Percentiles rank a stretch among this genome's conserved stretches.
Evolutionary conservation across 2,329 filamentous ascomycete species (phyloP).

Genomic region (Cryphonectria japonica): DNA sequence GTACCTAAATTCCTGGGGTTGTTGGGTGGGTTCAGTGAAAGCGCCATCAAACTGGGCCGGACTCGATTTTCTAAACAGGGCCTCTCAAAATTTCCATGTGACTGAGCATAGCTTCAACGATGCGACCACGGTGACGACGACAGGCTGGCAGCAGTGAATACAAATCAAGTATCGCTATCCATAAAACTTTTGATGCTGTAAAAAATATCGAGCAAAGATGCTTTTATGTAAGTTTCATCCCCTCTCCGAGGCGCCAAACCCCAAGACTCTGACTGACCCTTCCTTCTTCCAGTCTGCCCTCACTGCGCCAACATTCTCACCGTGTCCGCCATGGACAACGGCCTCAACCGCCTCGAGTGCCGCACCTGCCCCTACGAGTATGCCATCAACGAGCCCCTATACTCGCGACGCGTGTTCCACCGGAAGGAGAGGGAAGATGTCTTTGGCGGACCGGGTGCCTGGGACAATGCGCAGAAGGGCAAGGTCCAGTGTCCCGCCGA

Average conservation of each 20-base stretch:
- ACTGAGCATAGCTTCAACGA: conserved; percentile 12
- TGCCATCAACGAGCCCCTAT: conserved; percentile 77
- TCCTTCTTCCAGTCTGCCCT: conserved; percentile 67
- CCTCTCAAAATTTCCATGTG: conserved; percentile 15
- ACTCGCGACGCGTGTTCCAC: conserved; percentile 80
- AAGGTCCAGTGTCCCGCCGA: conserved; percentile 81
- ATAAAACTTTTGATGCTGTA: neutral
- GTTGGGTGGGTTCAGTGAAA: neutral
- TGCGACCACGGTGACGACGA: conserved; percentile 18
- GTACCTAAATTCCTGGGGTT: neutral
- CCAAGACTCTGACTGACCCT: conserved; percentile 24
- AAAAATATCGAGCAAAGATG: conserved; percentile 49
- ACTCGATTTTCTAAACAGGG: neutral
- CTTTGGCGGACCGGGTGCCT: conserved; percentile 84
- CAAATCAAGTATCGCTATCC: neutral
- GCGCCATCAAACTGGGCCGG: neutral
- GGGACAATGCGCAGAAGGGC: conserved; percentile 89
- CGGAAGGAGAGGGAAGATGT: conserved; percentile 88
- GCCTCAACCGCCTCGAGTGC: conserved; percentile 87
- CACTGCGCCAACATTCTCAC: conserved; percentile 84
- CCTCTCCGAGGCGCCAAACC: neutral
- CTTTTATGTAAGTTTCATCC: conserved; percentile 60
- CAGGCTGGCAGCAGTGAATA: neutral
- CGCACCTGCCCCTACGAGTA: conserved; percentile 94
- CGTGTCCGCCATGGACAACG: conserved; percentile 62